phyloP scores from a whole-genome alignment of 345 rosid genomes.

The Aquilaria malaccensis region DNA sequence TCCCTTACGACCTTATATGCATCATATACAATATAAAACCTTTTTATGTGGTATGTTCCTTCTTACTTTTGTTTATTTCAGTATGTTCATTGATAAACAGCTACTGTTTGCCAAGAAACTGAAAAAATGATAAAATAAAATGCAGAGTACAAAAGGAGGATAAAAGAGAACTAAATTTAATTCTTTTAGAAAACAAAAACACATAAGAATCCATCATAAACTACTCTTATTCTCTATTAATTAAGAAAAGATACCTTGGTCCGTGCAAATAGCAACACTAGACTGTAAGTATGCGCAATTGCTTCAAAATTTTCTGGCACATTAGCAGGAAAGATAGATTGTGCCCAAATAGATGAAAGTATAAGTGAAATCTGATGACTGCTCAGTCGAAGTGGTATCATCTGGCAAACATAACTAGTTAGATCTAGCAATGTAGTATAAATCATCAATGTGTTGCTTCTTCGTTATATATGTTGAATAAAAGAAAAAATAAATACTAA shows the following conservation, averaged over 20 bases:
- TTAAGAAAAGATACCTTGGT: conserved; percentile 47
- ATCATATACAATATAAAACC: too few species aligned
- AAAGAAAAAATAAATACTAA: conserved; percentile 4
- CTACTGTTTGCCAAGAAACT: too few species aligned
- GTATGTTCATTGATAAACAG: too few species aligned
- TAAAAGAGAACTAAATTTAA: too few species aligned
- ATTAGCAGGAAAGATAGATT: conserved; percentile 58
- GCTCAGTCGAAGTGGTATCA: conserved; percentile 50
- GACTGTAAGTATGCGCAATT: conserved; percentile 64
- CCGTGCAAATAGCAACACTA: conserved; percentile 51
- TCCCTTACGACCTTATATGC: too few species aligned
- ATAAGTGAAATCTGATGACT: conserved; percentile 58
- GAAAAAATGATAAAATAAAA: too few species aligned
- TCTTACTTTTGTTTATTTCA: too few species aligned
- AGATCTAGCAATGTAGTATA: conserved; percentile 1
- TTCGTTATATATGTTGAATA: not conserved
- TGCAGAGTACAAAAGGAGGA: too few species aligned
- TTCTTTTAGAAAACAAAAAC: too few species aligned
- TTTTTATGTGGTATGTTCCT: too few species aligned
- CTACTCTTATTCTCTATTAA: too few species aligned
- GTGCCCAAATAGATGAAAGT: conserved; percentile 73
- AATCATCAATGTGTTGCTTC: not conserved
- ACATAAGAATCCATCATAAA: too few species aligned
- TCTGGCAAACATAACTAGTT: conserved; percentile 21
- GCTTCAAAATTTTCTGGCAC: conserved; percentile 70